A percentile compares a stretch with the other conserved stretches of the same genome.
Evolutionary conservation across 352 stramenopile genomes (phyloP).

Genomic region (Phytophthora boehmeriae): DNA sequence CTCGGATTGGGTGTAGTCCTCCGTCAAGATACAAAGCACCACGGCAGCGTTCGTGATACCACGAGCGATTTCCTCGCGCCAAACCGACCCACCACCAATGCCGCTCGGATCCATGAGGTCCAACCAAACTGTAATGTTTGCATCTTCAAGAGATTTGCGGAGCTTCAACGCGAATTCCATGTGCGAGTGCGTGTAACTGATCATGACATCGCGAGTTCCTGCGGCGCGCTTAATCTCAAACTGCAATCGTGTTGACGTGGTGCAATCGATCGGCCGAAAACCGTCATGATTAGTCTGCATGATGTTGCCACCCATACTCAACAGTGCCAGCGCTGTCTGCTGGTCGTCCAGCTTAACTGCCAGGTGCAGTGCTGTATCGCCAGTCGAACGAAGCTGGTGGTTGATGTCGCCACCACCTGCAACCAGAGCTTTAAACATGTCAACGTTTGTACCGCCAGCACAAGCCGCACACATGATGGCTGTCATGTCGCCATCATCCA

Average conservation of each 20-base stretch:
- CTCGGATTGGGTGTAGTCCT: constrained; percentile 78
- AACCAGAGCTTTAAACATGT: constrained; percentile 81
- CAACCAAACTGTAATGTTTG: constrained; percentile 82
- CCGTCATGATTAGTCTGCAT: constrained; percentile 77
- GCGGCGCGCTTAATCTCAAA: constrained; percentile 81
- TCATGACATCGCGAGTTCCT: constrained; percentile 82
- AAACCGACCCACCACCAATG: constrained; percentile 76
- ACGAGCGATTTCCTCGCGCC: constrained; percentile 81
- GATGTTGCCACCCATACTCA: constrained; percentile 78
- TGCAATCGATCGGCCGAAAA: constrained; percentile 72
- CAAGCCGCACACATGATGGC: constrained; percentile 78
- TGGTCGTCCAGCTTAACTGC: constrained; percentile 84
- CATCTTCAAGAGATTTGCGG: constrained; percentile 65
- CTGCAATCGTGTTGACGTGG: constrained; percentile 72
- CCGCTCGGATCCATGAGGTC: constrained; percentile 87
- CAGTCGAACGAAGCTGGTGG: constrained; percentile 63
- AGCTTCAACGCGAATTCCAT: constrained; percentile 80
- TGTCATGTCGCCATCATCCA: constrained; percentile 80
- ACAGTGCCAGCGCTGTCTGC: constrained; percentile 67
- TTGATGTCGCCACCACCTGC: constrained; percentile 74
- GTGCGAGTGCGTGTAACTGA: constrained; percentile 88
- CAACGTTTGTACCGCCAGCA: constrained; percentile 59
- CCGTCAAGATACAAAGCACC: constrained; percentile 79
- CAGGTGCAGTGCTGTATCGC: constrained; percentile 78
- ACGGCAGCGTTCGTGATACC: constrained; percentile 75